Evolutionary conservation across 2,329 filamentous ascomycete genomes (phyloP).

Genomic region (Aspergillus sp.): DNA sequence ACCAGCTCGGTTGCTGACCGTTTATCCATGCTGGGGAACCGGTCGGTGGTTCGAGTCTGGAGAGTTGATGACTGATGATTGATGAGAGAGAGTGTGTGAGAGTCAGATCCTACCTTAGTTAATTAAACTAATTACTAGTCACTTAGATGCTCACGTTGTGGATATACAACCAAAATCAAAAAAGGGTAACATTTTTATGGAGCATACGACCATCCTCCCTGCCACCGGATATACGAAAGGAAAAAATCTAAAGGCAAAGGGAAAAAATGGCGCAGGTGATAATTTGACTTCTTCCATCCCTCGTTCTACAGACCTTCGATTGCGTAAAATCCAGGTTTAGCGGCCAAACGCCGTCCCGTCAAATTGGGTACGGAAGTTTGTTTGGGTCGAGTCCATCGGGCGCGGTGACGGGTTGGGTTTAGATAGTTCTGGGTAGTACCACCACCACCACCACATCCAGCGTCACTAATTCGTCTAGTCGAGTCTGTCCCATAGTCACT

Average conservation of each 20-base stretch:
- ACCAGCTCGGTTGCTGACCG: not conserved
- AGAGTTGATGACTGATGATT: not conserved
- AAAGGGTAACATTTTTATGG: not conserved
- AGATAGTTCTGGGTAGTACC: not conserved
- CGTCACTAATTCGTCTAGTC: too few species aligned
- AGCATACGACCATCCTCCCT: not conserved
- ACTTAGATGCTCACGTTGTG: not conserved
- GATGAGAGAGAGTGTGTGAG: not conserved
- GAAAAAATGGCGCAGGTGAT: constrained; percentile 11
- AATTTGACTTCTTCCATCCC: constrained; percentile 30
- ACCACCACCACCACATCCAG: too few species aligned
- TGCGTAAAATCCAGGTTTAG: constrained; percentile 19
- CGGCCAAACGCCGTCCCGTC: constrained; percentile 19
- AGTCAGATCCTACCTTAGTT: not conserved
- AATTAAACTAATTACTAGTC: too few species aligned
- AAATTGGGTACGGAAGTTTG: constrained; percentile 18
- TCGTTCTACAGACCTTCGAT: constrained; percentile 28
- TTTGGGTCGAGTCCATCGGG: constrained; percentile 5
- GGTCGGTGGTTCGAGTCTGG: not conserved
- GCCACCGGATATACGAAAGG: not conserved
- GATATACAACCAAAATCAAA: not conserved
- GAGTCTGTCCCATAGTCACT: not conserved
- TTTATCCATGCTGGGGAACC: not conserved
- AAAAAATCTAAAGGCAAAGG: not conserved
- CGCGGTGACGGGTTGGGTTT: not conserved